These are phyloP conservation scores for Patellifolia procumbens DNA, from an alignment of 179 eudicot genomes.

Conservation along the genomic window DNA sequence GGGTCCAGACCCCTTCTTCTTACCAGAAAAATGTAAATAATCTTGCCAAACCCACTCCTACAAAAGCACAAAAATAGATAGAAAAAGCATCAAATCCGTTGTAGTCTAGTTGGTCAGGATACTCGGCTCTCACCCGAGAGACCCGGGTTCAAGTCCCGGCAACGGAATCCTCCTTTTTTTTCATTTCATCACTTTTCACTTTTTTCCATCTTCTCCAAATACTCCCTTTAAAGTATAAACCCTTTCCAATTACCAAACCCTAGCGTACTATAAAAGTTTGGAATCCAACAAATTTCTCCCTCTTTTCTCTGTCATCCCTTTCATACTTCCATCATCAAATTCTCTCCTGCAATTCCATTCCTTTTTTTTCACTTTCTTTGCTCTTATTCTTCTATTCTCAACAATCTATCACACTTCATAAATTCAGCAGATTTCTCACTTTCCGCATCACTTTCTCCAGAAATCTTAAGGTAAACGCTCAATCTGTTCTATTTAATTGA, in stretches of 20 bases:
- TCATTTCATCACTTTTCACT: neutral
- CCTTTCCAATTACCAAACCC: neutral
- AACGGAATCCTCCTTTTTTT: conserved; percentile 60
- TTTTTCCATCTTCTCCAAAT: neutral
- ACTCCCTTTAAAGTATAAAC: neutral
- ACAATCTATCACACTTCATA: neutral
- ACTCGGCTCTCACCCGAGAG: conserved; percentile 99
- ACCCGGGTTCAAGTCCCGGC: conserved; percentile 99
- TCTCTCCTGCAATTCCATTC: neutral
- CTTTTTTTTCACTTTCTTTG: neutral
- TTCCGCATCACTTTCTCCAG: neutral
- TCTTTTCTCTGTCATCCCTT: neutral
- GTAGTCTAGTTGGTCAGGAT: conserved; percentile 99
- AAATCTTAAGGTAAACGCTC: conserved; percentile 9
- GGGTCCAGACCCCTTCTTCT: too few relatives aligned
- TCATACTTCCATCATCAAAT: neutral
- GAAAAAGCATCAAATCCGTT: conserved; percentile 66
- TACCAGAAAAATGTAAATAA: too few relatives aligned
- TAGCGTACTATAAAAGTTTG: neutral
- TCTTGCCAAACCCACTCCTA: too few relatives aligned
- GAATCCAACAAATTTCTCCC: neutral
- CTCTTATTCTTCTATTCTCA: neutral
- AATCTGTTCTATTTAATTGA: neutral
- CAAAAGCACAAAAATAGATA: too few relatives aligned
- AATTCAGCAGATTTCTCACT: neutral